These are phyloP conservation scores for Cruciata laevipes DNA, from an alignment of 257 asterid genomes.

Conservation along the genomic window DNA sequence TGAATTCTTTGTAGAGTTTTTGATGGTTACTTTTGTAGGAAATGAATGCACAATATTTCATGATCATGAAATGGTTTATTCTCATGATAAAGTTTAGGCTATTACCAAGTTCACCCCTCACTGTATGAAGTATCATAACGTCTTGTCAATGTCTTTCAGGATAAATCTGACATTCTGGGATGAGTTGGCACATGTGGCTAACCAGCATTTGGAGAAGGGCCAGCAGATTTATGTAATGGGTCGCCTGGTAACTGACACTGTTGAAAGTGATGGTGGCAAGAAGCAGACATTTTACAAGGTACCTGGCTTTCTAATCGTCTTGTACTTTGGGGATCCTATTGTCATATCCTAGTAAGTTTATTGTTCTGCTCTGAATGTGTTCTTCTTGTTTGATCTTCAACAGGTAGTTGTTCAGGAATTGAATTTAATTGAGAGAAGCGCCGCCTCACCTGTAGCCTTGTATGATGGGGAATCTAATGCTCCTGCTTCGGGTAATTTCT, in stretches of 20 bases:
- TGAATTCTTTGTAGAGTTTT: background rate
- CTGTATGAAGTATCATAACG: background rate
- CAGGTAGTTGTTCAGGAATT: constrained; percentile 90
- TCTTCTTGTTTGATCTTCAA: constrained; percentile 14
- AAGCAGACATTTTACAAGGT: constrained; percentile 90
- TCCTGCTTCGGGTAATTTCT: constrained; percentile 29
- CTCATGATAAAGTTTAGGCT: background rate
- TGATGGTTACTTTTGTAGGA: background rate
- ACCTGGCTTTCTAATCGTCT: constrained; percentile 8
- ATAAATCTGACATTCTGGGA: constrained; percentile 82
- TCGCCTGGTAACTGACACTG: constrained; percentile 74
- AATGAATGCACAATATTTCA: background rate
- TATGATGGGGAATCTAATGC: constrained; percentile 56
- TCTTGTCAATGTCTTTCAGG: constrained; percentile 32
- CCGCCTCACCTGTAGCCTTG: constrained; percentile 38
- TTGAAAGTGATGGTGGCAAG: constrained; percentile 78
- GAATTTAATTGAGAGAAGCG: constrained; percentile 60
- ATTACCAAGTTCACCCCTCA: background rate
- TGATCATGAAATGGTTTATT: background rate
- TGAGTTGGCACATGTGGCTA: constrained; percentile 71
- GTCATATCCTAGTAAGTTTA: background rate
- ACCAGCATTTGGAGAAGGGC: constrained; percentile 81
- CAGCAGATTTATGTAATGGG: constrained; percentile 77
- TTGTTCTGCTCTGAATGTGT: background rate
- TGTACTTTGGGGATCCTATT: constrained; percentile 4